These are phyloP conservation scores for Coprinopsis cinerea DNA, from an alignment of 768 basidiomycete species.

Conservation along the genomic window DNA sequence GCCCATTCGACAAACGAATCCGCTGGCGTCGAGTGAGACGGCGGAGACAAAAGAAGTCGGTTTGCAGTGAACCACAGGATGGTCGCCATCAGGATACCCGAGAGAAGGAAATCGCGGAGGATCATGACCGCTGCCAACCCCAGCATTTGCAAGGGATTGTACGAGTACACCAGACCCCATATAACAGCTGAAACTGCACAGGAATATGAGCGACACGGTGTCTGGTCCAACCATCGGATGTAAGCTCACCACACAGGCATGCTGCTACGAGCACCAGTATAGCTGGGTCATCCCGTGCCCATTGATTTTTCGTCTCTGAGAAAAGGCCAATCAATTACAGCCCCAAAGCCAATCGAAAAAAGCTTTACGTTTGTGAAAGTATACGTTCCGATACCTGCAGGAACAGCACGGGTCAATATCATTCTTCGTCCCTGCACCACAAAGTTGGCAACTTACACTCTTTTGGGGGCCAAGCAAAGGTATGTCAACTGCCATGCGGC, in stretches of 20 bases:
- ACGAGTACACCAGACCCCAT: slow-evolving; percentile 84
- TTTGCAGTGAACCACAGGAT: slow-evolving; percentile 78
- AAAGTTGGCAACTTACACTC: slow-evolving; percentile 80
- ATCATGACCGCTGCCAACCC: slow-evolving; percentile 77
- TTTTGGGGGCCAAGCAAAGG: slow-evolving; percentile 83
- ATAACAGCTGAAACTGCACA: slow-evolving; percentile 67
- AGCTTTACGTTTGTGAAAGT: slow-evolving; percentile 91
- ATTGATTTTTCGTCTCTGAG: slow-evolving; percentile 94
- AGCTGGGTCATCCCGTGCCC: slow-evolving; percentile 97
- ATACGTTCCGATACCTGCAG: slow-evolving; percentile 94
- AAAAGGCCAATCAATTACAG: slow-evolving; percentile 2
- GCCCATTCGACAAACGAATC: slow-evolving; percentile 83
- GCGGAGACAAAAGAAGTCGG: slow-evolving; percentile 60
- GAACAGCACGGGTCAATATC: too few relatives aligned
- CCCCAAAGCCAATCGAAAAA: background rate
- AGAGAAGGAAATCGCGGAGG: slow-evolving; percentile 79
- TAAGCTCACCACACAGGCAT: slow-evolving; percentile 62
- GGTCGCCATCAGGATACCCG: slow-evolving; percentile 70
- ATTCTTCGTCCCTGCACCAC: too few relatives aligned
- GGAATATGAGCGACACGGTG: slow-evolving; percentile 1
- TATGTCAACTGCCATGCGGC: slow-evolving; percentile 96
- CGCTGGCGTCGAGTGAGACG: slow-evolving; percentile 65
- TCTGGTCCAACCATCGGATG: background rate
- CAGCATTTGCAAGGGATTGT: slow-evolving; percentile 48
- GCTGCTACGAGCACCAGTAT: slow-evolving; percentile 82